Evolutionary conservation across 371 early-diverging fungal species (phyloP).

Genomic region (Saksenaea vasiformis): DNA sequence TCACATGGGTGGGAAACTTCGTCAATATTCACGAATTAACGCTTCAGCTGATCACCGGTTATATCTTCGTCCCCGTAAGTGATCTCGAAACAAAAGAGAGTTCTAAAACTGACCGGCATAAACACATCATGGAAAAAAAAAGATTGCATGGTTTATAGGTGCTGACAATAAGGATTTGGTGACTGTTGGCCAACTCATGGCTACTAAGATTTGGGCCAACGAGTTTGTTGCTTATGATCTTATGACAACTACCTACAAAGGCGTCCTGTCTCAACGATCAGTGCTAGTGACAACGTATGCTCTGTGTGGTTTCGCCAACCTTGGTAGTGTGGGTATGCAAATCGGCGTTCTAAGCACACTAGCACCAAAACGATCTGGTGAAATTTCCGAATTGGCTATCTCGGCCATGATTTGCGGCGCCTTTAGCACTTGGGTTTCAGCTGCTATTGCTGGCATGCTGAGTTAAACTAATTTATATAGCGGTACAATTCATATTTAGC

Average conservation of each 20-base stretch:
- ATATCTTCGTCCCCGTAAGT: conserved; percentile 51
- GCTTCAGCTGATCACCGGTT: conserved; percentile 73
- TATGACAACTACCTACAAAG: conserved; percentile 34
- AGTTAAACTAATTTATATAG: conserved; percentile 34
- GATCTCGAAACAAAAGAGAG: too few relatives aligned
- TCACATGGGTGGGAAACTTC: conserved; percentile 80
- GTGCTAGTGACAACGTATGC: conserved; percentile 71
- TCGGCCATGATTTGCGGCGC: conserved; percentile 86
- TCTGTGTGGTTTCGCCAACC: conserved; percentile 90
- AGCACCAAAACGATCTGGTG: conserved; percentile 79
- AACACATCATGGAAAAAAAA: background rate
- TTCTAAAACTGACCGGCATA: background rate
- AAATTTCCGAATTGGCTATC: conserved; percentile 75
- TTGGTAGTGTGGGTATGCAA: conserved; percentile 87
- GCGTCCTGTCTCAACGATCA: conserved; percentile 45
- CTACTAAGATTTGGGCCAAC: conserved; percentile 87
- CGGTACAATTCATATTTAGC: too few relatives aligned
- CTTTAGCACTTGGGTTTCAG: conserved; percentile 80
- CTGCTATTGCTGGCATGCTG: conserved; percentile 83
- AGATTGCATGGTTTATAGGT: conserved; percentile 84
- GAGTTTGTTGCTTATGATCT: conserved; percentile 86
- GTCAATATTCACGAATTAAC: conserved; percentile 66
- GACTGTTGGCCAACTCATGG: conserved; percentile 74
- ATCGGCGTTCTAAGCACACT: conserved; percentile 80
- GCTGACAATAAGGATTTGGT: conserved; percentile 64